phyloP scores from a whole-genome alignment of 2,329 filamentous ascomycete genomes.

The Aotearoamyces nothofagi region DNA sequence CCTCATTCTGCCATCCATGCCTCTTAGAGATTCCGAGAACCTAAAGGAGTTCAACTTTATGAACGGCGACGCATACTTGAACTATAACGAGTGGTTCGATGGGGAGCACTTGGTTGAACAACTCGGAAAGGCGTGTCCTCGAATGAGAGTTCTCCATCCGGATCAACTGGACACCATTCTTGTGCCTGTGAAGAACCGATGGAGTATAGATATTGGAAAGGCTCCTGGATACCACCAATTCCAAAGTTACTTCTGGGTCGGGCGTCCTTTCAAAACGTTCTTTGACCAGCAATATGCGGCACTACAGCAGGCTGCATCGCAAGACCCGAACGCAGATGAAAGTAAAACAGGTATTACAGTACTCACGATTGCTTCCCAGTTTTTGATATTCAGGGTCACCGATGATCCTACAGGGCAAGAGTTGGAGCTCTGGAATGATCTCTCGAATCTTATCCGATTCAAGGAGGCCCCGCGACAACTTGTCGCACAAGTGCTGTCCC shows the following conservation, averaged over 20 bases:
- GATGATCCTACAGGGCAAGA: slow-evolving; percentile 22
- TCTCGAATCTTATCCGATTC: slow-evolving; percentile 19
- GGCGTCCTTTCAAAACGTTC: too few relatives aligned
- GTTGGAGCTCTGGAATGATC: slow-evolving; percentile 21
- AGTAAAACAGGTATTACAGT: slow-evolving; percentile 16
- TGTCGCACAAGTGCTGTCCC: slow-evolving; percentile 11
- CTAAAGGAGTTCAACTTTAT: slow-evolving; percentile 19
- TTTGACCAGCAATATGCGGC: slow-evolving; percentile 10
- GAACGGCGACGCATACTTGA: slow-evolving; percentile 17
- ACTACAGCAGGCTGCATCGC: slow-evolving; percentile 4
- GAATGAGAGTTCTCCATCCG: slow-evolving; percentile 19
- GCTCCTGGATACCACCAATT: too few relatives aligned
- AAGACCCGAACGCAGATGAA: slow-evolving; percentile 5
- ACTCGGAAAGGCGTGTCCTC: slow-evolving; percentile 16
- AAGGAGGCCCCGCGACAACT: slow-evolving; percentile 14
- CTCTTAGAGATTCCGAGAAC: slow-evolving; percentile 17
- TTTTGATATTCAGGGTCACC: slow-evolving; percentile 21
- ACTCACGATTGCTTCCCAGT: slow-evolving; percentile 17
- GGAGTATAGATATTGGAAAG: slow-evolving; percentile 12
- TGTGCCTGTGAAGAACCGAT: slow-evolving; percentile 11
- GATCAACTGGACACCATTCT: slow-evolving; percentile 9
- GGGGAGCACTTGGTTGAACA: slow-evolving; percentile 14
- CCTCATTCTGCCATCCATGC: slow-evolving; percentile 20
- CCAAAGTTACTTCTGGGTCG: too few relatives aligned
- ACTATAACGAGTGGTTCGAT: slow-evolving; percentile 22